Evolutionary conservation across 306 rosid genomes (phyloP).

Genomic region (Inga leiocalycina): DNA sequence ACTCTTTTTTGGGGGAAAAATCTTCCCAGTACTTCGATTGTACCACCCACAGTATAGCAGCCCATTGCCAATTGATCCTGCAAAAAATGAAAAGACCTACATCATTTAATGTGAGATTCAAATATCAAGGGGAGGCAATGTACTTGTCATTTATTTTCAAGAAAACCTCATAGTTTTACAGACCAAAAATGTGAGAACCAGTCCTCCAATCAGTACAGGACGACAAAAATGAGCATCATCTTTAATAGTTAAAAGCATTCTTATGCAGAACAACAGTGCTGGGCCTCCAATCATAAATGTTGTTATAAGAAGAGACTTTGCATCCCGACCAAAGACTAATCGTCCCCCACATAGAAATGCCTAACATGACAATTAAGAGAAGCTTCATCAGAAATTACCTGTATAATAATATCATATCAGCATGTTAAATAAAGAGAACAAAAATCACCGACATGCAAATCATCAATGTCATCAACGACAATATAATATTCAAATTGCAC

Average conservation of each 20-base stretch:
- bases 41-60: too few species aligned
- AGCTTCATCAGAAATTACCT: conserved; percentile 10
- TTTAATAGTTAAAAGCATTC: conserved; percentile 53
- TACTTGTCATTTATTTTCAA: conserved; percentile 4
- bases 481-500: neutral
- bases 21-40: too few species aligned
- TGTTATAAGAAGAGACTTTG: conserved; percentile 66
- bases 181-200: conserved; percentile 79
- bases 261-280: conserved; percentile 71
- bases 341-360: conserved; percentile 93
- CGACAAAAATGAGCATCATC: conserved; percentile 43
- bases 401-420: neutral
- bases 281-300: conserved; percentile 79
- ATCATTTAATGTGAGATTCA: conserved; percentile 29
- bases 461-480: neutral
- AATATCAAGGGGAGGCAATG: conserved; percentile 22
- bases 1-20: too few species aligned
- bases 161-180: conserved; percentile 46
- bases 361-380: conserved; percentile 43
- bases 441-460: neutral
- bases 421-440: too few species aligned
- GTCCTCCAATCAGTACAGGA: conserved; percentile 63
- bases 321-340: conserved; percentile 81
- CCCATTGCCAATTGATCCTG: too few species aligned
- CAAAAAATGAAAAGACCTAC: conserved; percentile 41